Percentiles rank a stretch among this genome's conserved stretches.
Evolutionary conservation across 805 yeast genomes (phyloP).

Genomic region (Hanseniaspora pseudoguilliermondii): DNA sequence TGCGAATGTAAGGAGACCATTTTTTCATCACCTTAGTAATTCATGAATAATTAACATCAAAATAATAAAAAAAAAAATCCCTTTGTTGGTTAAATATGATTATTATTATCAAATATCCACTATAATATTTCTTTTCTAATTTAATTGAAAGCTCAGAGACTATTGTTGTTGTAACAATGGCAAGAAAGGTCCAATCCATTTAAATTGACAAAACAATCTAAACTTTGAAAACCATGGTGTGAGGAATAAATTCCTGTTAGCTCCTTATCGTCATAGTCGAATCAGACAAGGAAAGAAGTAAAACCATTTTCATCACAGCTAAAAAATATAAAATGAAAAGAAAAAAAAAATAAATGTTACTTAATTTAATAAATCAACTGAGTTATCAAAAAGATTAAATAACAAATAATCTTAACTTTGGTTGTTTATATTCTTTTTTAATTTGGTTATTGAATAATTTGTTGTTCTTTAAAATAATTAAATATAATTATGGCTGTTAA

Average conservation of each 20-base stretch:
- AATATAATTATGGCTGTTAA: no score
- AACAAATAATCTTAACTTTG: no score
- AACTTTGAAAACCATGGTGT: slow-evolving; percentile 21
- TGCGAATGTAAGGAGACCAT: slow-evolving; percentile 69
- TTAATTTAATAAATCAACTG: neutral
- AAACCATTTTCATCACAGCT: slow-evolving; percentile 41
- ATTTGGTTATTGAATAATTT: neutral
- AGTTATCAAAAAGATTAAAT: neutral
- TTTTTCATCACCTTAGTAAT: slow-evolving; percentile 51
- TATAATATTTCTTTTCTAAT: neutral
- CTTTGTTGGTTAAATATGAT: neutral
- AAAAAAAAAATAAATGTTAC: neutral
- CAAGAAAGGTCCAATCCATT: slow-evolving; percentile 55
- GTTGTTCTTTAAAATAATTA: no score
- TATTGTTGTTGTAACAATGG: slow-evolving; percentile 43
- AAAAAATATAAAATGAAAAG: neutral
- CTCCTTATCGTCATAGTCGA: slow-evolving; percentile 89
- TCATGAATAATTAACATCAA: neutral
- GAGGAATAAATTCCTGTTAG: slow-evolving; percentile 18
- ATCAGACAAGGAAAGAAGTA: slow-evolving; percentile 85
- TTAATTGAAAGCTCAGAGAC: slow-evolving; percentile 11
- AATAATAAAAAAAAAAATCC: neutral
- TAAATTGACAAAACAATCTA: slow-evolving; percentile 5
- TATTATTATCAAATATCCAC: neutral
- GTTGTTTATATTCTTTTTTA: no score